phyloP scores from a whole-genome alignment of 176 grass and related monocot genomes.

The Oryza glumipatula region DNA sequence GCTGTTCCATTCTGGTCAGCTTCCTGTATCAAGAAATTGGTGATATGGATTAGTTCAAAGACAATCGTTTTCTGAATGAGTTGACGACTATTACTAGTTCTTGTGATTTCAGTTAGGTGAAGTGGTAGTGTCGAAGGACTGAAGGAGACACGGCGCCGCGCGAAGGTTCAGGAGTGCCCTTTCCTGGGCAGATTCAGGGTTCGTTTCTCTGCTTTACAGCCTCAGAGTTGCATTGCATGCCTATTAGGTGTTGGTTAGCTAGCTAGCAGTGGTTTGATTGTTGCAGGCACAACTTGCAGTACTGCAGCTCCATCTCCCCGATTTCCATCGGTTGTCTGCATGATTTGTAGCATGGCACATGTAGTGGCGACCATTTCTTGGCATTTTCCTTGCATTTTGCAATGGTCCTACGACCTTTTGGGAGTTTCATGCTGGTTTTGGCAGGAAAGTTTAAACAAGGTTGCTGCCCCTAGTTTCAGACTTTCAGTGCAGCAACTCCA shows the following conservation, averaged over 20 bases:
- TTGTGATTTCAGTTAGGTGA: slow-evolving; percentile 11
- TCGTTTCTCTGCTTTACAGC: slow-evolving; percentile 20
- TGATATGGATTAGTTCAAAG: background rate
- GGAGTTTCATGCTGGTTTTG: background rate
- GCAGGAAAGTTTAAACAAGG: background rate
- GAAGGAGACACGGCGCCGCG: background rate
- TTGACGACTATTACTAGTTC: background rate
- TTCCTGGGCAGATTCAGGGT: slow-evolving; percentile 4
- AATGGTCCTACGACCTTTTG: background rate
- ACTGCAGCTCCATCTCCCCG: background rate
- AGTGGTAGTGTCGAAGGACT: background rate
- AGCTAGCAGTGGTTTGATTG: slow-evolving; percentile 21
- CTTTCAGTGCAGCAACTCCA: background rate
- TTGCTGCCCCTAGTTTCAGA: background rate
- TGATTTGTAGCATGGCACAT: slow-evolving; percentile 36
- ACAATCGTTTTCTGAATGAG: slow-evolving; percentile 11
- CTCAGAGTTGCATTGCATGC: slow-evolving; percentile 21
- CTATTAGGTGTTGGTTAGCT: background rate
- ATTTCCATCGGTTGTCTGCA: background rate
- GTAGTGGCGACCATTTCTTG: background rate
- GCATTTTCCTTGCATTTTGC: background rate
- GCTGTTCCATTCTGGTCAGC: background rate
- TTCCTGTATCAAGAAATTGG: slow-evolving; percentile 13
- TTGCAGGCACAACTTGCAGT: background rate
- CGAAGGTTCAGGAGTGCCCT: background rate